These are phyloP conservation scores for Candida suzukii DNA, from an alignment of 805 yeast genomes.

Conservation along the genomic window DNA sequence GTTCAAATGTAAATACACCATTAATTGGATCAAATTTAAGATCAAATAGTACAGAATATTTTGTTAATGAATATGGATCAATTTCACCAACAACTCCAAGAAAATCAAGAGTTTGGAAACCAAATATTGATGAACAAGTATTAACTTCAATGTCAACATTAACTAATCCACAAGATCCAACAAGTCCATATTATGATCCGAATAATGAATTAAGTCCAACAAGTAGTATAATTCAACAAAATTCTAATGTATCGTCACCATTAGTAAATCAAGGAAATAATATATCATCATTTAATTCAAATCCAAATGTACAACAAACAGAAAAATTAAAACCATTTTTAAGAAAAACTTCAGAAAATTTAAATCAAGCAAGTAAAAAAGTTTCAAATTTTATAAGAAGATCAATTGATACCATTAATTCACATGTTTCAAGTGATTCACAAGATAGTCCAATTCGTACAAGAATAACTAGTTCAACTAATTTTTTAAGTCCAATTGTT, in stretches of 20 bases:
- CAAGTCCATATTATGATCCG: constrained; percentile 16
- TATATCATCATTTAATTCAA: no score
- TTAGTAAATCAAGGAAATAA: background rate
- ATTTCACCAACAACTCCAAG: constrained; percentile 11
- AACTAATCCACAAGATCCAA: constrained; percentile 15
- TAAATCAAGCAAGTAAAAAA: constrained; percentile 19
- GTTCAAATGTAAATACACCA: constrained; percentile 23
- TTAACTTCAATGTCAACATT: constrained; percentile 14
- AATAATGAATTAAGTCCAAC: constrained; percentile 2
- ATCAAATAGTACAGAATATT: background rate
- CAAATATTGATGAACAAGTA: constrained; percentile 5
- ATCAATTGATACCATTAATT: constrained; percentile 11
- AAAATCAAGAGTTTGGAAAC: constrained; percentile 5
- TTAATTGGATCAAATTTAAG: constrained; percentile 1
- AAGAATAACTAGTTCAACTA: background rate
- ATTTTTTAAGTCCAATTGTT: background rate
- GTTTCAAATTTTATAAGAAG: constrained; percentile 19
- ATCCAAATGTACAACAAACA: constrained; percentile 6
- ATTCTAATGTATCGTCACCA: background rate
- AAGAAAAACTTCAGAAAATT: constrained; percentile 17
- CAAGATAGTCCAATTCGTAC: background rate
- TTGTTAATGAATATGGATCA: constrained; percentile 4
- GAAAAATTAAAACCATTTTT: constrained; percentile 17
- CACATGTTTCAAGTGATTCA: constrained; percentile 1
- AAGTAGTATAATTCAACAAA: background rate